Conservation (phyloP, 495 filamentous ascomycete species). For the Neurospora sp. region DNA sequence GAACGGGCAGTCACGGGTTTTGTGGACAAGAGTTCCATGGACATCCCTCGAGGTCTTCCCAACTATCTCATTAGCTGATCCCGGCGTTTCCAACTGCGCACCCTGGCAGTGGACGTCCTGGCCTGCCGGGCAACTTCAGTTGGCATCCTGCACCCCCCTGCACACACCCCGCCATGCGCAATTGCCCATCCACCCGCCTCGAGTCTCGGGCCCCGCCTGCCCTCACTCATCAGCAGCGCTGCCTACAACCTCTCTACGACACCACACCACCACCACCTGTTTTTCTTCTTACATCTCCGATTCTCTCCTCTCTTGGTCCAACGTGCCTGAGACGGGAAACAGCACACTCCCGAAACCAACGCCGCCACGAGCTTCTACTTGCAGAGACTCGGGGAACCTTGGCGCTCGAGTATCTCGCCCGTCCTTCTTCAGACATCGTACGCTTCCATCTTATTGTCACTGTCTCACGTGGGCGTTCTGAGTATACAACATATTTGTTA, state of each 20-base stretch:
- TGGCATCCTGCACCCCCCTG: not conserved
- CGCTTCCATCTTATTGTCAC: not conserved
- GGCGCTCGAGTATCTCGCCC: not conserved
- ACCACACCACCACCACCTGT: not conserved
- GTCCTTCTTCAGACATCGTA: not conserved
- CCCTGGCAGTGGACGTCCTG: not conserved
- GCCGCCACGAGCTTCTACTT: not conserved
- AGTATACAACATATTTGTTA: not conserved
- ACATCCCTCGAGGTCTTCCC: not conserved
- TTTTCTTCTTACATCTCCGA: not conserved
- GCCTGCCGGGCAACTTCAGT: not conserved
- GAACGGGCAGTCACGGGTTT: not conserved
- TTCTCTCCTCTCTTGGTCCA: not conserved
- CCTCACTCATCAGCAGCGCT: not conserved
- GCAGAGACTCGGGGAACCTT: not conserved
- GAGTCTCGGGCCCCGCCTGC: not conserved
- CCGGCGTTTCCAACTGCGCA: not conserved
- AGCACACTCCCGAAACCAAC: not conserved
- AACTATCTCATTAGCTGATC: not conserved
- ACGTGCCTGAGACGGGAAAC: not conserved
- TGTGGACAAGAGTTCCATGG: not conserved
- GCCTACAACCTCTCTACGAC: not conserved
- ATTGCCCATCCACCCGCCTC: not conserved
- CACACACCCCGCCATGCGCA: not conserved
- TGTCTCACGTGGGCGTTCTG: not conserved